Evolutionary conservation across 2,329 filamentous ascomycete genomes (phyloP), one percentile per base, ranked within the genome.

Genomic region (Aspergillus hortae): DNA sequence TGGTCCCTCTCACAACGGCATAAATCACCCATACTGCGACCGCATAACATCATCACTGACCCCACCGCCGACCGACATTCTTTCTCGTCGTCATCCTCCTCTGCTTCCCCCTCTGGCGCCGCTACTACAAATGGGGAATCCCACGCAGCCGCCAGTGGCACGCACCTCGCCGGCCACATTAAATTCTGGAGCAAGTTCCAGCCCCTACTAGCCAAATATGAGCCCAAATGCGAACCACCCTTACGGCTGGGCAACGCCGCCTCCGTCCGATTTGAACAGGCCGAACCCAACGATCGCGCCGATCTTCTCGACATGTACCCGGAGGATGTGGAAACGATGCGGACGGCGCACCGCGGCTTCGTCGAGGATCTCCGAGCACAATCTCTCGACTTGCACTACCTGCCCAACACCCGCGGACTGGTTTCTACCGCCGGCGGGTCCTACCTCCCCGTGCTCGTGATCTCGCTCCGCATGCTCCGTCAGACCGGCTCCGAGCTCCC

Each of bases 381-480:
- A 2, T 52, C 61, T 2, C 66, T 67, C 0, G 56, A 61, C n/a
- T 58, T 77, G 15, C 65, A 68, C 19, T 70, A 70, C 49, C 49
- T 56, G 10, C 59, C 63, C 1, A 66, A 62, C 7, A 72, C 71
- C 7, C 67, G 63, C 11, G 77, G 77, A 0, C 66, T 79, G 19
- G 76, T 79, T 9, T 77, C 74, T 4, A 76, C 76, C 11, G 76
- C 74, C 0, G 74, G 74, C 12, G 72, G 70, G 1, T 56, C 64
- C 14, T 76, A 76, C 51, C 61, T 76, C 9, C 74, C 74, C 1
- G 71, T 74, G 1, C 63, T 77, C 40, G 66, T 74, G 6, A 72
- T 76, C 5, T 75, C 73, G 1, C 62, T 78, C 11, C 70, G 70
- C 6, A 76, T 78, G 73, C 67, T 78, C 25, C 68, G 76, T 6